Evolutionary conservation across 2,329 filamentous ascomycete genomes (phyloP).

Genomic region (Fonsecaea nubica): DNA sequence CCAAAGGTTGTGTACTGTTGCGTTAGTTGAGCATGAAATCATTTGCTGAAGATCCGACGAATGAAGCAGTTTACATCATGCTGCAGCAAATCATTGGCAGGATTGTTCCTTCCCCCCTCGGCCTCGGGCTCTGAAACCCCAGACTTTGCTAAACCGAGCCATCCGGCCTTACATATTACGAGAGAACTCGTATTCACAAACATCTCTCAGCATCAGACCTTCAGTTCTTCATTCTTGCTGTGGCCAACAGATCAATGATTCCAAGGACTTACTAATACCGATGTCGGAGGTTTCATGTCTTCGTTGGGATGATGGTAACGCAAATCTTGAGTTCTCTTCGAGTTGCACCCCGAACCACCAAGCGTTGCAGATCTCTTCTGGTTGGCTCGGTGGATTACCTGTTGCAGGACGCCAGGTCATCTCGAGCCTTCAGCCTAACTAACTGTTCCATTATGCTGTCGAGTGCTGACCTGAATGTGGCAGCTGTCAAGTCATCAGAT

Average conservation of each 20-base stretch:
- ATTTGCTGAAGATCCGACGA: slow-evolving; percentile 16
- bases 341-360: not conserved
- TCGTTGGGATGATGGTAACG: not conserved
- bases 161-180: not conserved
- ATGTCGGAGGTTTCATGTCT: not conserved
- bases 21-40: not conserved
- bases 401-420: slow-evolving; percentile 8
- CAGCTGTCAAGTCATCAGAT: not conserved
- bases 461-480: not conserved
- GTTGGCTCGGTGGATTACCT: slow-evolving; percentile 7
- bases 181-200: not conserved
- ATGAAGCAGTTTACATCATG: slow-evolving; percentile 12
- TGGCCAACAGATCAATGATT: not conserved
- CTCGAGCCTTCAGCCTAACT: not conserved
- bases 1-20: not conserved
- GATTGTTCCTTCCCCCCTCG: not conserved
- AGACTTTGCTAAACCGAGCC: slow-evolving; percentile 2
- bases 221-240: not conserved
- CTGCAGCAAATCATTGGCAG: slow-evolving; percentile 21
- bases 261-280: not conserved
- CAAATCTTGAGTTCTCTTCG: not conserved
- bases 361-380: slow-evolving; percentile 11
- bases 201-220: not conserved
- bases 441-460: no score
- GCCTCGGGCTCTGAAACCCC: not conserved